Conservation (phyloP, 176 grass and related monocot genomes). For the Elaeis guineensis region DNA sequence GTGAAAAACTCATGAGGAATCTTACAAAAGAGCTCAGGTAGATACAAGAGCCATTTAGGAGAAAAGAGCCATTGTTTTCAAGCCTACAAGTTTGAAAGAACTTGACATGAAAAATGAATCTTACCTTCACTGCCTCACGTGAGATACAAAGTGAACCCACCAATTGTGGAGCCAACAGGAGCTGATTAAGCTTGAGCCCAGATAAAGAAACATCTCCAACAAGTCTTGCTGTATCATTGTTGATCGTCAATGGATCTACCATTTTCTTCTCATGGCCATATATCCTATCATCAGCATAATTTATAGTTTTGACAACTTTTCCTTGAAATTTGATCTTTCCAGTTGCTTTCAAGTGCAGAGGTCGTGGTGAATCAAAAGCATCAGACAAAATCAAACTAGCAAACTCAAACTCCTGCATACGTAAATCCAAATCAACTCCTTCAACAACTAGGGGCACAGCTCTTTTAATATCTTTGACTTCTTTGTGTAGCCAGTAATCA, state of each 20-base stretch:
- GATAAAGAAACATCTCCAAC: conserved; percentile 78
- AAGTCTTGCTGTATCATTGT: conserved; percentile 44
- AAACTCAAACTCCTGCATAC: conserved; percentile 91
- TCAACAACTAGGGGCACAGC: conserved; percentile 67
- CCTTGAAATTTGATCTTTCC: conserved; percentile 96
- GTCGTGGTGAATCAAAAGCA: conserved; percentile 80
- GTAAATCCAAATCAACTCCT: conserved; percentile 88
- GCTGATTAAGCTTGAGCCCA: conserved; percentile 88
- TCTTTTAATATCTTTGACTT: conserved; percentile 44
- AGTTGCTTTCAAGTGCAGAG: conserved; percentile 91
- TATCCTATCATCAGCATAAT: conserved; percentile 32
- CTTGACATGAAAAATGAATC: not conserved
- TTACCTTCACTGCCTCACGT: conserved; percentile 69
- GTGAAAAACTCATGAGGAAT: no score
- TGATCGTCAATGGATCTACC: conserved; percentile 24
- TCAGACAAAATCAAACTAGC: conserved; percentile 74
- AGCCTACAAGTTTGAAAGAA: no score
- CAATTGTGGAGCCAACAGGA: conserved; percentile 89
- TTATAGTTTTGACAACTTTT: conserved; percentile 57
- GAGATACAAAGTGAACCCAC: conserved; percentile 79
- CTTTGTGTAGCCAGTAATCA: conserved; percentile 44
- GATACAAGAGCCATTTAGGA: no score
- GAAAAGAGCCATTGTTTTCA: no score
- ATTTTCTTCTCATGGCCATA: conserved; percentile 32
- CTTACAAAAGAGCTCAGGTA: no score